A percentile compares a stretch with the other conserved stretches of the same genome.
Conservation (phyloP, 225 moss, liverwort and hornwort species). For the Ulota crispa region DNA sequence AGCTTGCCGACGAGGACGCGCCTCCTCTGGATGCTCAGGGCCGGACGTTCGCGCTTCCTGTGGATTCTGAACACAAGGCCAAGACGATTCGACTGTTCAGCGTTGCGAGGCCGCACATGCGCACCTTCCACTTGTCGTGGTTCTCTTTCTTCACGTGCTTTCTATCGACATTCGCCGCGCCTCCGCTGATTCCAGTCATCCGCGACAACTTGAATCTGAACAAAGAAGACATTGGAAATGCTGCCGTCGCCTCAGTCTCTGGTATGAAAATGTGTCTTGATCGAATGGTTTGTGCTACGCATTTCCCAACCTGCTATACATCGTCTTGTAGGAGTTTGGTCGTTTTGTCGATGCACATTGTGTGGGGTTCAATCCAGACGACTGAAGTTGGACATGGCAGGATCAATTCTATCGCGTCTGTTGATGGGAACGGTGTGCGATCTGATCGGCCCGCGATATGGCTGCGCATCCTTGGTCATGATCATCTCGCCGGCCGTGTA, state of each 20-base stretch:
- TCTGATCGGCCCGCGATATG: constrained; percentile 26
- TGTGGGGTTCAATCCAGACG: too few species aligned
- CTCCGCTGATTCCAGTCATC: constrained; percentile 75
- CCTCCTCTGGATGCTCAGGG: constrained; percentile 51
- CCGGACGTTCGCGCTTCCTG: constrained; percentile 52
- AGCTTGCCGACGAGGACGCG: background rate
- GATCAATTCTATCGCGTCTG: constrained; percentile 27
- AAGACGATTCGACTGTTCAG: constrained; percentile 49
- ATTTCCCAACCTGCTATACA: too few species aligned
- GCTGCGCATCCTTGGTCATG: constrained; percentile 27
- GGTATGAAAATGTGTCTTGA: constrained; percentile 8
- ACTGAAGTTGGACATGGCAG: background rate
- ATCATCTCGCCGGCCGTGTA: constrained; percentile 20
- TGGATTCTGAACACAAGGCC: constrained; percentile 88
- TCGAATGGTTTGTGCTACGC: too few species aligned
- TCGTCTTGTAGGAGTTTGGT: too few species aligned
- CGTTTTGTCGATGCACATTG: too few species aligned
- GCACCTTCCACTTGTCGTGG: constrained; percentile 66
- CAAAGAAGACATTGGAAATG: constrained; percentile 62
- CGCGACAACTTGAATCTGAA: constrained; percentile 71
- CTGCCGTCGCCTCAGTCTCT: constrained; percentile 52
- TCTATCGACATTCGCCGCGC: constrained; percentile 79
- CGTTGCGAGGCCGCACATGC: constrained; percentile 66
- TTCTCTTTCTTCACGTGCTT: constrained; percentile 83
- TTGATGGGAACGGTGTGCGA: constrained; percentile 32